Conservation (phyloP, 2,329 filamentous ascomycete genomes). For the Bipolaris gigantea region DNA sequence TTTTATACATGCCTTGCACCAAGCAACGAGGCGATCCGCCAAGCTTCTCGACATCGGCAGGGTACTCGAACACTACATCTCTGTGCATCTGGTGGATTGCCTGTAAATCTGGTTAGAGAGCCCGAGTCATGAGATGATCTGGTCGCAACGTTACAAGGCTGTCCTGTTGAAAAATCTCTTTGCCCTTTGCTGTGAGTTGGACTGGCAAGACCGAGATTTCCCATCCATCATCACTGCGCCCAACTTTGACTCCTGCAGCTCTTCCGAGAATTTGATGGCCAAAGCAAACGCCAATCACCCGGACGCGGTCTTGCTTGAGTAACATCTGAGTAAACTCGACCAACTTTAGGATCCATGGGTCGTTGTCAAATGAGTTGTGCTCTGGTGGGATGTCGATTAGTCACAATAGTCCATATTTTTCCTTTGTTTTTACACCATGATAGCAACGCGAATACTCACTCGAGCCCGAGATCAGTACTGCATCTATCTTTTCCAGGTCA, state of each 20-base stretch:
- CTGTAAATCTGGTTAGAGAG: conserved; percentile 44
- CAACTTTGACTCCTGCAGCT: conserved; percentile 69
- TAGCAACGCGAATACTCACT: conserved; percentile 46
- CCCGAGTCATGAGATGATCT: not conserved
- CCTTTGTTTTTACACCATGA: not conserved
- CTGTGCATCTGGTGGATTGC: conserved; percentile 84
- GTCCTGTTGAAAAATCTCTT: conserved; percentile 69
- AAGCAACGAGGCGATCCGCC: conserved; percentile 67
- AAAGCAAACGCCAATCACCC: conserved; percentile 81
- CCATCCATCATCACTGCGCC: conserved; percentile 71
- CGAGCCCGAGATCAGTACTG: conserved; percentile 76
- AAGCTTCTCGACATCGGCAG: conserved; percentile 62
- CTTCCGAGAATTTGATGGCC: conserved; percentile 83
- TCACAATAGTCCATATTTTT: not conserved
- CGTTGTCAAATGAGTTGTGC: conserved; percentile 71
- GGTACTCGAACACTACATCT: conserved; percentile 70
- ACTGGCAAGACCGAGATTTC: conserved; percentile 76
- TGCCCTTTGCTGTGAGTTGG: conserved; percentile 68
- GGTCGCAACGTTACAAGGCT: conserved; percentile 55
- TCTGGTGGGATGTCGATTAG: conserved; percentile 48
- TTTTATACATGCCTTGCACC: conserved; percentile 78
- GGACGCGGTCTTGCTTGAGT: conserved; percentile 63
- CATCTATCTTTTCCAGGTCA: conserved; percentile 72
- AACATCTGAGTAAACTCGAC: conserved; percentile 68
- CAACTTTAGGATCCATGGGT: conserved; percentile 75